Evolutionary conservation across 2,329 filamentous ascomycete species (phyloP).

Genomic region (Chalaropsis ovoidea): DNA sequence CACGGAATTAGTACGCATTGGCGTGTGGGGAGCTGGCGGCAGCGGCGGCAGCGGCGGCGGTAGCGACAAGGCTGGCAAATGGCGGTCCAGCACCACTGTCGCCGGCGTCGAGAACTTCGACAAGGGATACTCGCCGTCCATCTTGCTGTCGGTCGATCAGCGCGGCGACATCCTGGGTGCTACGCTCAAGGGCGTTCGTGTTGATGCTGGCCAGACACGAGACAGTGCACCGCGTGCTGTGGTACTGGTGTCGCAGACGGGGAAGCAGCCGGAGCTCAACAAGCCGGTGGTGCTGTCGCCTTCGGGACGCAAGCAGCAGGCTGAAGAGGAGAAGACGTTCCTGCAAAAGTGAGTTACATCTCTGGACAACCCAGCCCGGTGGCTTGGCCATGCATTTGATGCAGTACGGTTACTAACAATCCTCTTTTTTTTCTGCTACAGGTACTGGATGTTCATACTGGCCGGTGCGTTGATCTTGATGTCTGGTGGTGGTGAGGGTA

Average conservation of each 20-base stretch:
- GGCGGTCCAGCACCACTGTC: conserved; percentile 48
- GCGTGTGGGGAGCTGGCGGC: conserved; percentile 42
- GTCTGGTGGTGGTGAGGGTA: conserved; percentile 44
- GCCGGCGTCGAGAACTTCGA: conserved; percentile 47
- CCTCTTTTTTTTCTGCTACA: conserved; percentile 29
- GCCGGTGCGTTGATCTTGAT: conserved; percentile 45
- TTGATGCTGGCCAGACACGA: conserved; percentile 54
- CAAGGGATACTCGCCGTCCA: conserved; percentile 50
- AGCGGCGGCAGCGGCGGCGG: conserved; percentile 30
- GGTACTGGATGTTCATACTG: conserved; percentile 58
- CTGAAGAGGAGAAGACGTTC: conserved; percentile 52
- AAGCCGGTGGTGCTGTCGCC: conserved; percentile 52
- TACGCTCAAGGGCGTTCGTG: conserved; percentile 44
- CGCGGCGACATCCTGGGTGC: conserved; percentile 39
- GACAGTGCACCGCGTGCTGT: conserved; percentile 54
- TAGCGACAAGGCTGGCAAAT: conserved; percentile 32
- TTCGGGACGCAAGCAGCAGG: conserved; percentile 47
- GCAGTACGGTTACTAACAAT: not conserved
- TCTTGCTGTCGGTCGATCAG: conserved; percentile 44
- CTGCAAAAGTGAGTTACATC: conserved; percentile 50
- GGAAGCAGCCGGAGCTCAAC: conserved; percentile 50
- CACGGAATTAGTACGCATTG: conserved; percentile 45
- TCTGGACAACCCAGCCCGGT: not conserved
- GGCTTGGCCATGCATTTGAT: not conserved
- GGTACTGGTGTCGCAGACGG: conserved; percentile 40